Evolutionary conservation across 2,329 filamentous ascomycete species (phyloP), one percentile per base, ranked within the genome.

Genomic region (Epichloe baconii): DNA sequence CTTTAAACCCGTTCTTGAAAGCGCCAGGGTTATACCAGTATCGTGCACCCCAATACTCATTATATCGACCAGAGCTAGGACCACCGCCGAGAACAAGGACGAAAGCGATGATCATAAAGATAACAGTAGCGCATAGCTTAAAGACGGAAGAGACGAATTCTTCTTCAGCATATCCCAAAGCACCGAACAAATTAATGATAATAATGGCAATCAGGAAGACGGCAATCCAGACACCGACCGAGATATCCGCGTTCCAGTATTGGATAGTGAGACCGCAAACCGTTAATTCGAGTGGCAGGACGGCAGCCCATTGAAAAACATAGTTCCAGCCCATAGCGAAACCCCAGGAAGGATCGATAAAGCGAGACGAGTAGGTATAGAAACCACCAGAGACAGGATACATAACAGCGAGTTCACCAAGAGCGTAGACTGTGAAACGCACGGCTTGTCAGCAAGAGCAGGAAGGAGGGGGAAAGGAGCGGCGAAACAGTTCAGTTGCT

Each of bases 1-100:
- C 85, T 55, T 84, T 83, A 70, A 88, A 88, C 35, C 84, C 85
- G 59, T 86, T 79, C 61, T 83, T 69, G 64, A 88, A 89, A 0
- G 75, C 72, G 23, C 74, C 74, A 0, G 74, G 69, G 21, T 74
- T 61, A 48, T 74, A 62, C 75, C 76, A 76, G 38, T 71, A 70
- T 4, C 71, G 68, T 0, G 72, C 71, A 10, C 78, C 75, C 59
- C 66, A 73, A 61, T 78, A 78, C 12, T 73, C 53, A 52, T 54
- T 50, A 56, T 75, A 76, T 19, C 54, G 50, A 35, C 74, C 73
- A 23, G 59, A 66, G 1, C 68, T 71, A 3, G 80, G 79, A 1
- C 79, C 80, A 51, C 81, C 81, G 23, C 81, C 81, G 4, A 72
- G 69, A 44, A 81, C 76, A 40, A 80, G 69, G 21, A 83, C 68